Percentiles rank a stretch among this genome's conserved stretches.
phyloP scores from a whole-genome alignment of 495 filamentous ascomycete genomes.

The Neurospora sp. region DNA sequence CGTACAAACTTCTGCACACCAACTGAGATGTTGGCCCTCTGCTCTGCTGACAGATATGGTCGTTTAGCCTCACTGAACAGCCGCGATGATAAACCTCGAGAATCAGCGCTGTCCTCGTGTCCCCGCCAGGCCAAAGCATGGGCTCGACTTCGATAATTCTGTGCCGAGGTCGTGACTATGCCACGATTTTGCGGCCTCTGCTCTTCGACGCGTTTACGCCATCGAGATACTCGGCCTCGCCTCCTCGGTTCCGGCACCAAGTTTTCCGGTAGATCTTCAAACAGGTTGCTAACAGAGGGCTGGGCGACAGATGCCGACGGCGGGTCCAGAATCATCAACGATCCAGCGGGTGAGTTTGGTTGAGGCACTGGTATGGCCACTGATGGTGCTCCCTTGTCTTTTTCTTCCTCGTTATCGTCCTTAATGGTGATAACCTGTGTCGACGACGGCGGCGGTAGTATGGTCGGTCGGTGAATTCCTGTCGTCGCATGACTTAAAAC shows the following conservation, averaged over 20 bases:
- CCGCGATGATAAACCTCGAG: neutral
- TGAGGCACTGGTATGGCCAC: neutral
- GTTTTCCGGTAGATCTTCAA: neutral
- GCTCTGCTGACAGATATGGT: conserved; percentile 24
- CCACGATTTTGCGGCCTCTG: neutral
- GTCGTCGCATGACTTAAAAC: neutral
- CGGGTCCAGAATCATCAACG: neutral
- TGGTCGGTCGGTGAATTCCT: neutral
- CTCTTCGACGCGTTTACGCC: neutral
- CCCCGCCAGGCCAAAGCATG: conserved; percentile 6
- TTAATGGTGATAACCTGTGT: conserved; percentile 9
- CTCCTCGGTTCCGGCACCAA: neutral
- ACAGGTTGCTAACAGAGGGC: neutral
- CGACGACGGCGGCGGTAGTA: neutral
- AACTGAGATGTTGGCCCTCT: conserved; percentile 14
- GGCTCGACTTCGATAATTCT: conserved; percentile 12
- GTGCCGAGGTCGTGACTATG: conserved; percentile 6
- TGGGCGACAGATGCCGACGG: neutral
- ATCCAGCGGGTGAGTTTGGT: neutral
- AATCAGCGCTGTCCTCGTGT: neutral
- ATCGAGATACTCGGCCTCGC: neutral
- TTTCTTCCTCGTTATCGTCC: conserved; percentile 9
- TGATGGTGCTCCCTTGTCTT: neutral
- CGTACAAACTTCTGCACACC: conserved; percentile 8
- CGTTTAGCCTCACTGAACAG: conserved; percentile 7